Evolutionary conservation across 495 filamentous ascomycete genomes (phyloP).

Genomic region (Talaromyces thailandensis): DNA sequence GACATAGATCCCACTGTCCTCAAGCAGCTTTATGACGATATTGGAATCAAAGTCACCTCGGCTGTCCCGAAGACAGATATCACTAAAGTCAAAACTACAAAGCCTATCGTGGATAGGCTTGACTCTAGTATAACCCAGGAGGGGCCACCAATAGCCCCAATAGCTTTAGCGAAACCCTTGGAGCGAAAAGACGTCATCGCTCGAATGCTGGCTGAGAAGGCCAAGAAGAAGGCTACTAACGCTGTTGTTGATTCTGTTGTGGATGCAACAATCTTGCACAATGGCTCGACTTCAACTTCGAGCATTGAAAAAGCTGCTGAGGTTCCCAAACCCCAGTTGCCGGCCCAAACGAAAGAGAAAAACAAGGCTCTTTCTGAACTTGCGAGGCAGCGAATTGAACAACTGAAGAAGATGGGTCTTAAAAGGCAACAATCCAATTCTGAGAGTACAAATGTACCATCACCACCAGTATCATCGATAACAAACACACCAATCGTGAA

Average conservation of each 20-base stretch:
- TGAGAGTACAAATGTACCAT: background rate
- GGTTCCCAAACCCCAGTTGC: conserved; percentile 9
- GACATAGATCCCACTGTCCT: conserved; percentile 58
- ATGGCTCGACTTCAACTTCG: conserved; percentile 10
- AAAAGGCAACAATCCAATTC: conserved; percentile 20
- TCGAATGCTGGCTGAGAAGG: conserved; percentile 56
- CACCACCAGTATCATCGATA: background rate
- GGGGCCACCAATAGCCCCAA: background rate
- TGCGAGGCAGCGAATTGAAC: conserved; percentile 42
- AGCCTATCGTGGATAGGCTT: conserved; percentile 2
- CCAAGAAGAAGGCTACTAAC: conserved; percentile 16
- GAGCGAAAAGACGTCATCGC: conserved; percentile 73
- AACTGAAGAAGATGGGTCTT: conserved; percentile 35
- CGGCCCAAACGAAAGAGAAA: conserved; percentile 31
- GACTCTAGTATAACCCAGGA: background rate
- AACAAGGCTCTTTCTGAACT: conserved; percentile 49
- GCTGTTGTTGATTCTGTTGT: background rate
- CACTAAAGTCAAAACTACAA: background rate
- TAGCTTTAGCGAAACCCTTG: conserved; percentile 36
- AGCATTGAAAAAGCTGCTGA: conserved; percentile 15
- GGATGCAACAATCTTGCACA: conserved; percentile 26
- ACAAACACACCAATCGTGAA: background rate
- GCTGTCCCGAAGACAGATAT: background rate
- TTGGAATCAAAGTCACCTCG: conserved; percentile 40
- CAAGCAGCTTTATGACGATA: conserved; percentile 52